Percentiles rank a stretch among this genome's conserved stretches.
phyloP scores from a whole-genome alignment of 176 grass and related monocot species.

The Bromus sterilis region DNA sequence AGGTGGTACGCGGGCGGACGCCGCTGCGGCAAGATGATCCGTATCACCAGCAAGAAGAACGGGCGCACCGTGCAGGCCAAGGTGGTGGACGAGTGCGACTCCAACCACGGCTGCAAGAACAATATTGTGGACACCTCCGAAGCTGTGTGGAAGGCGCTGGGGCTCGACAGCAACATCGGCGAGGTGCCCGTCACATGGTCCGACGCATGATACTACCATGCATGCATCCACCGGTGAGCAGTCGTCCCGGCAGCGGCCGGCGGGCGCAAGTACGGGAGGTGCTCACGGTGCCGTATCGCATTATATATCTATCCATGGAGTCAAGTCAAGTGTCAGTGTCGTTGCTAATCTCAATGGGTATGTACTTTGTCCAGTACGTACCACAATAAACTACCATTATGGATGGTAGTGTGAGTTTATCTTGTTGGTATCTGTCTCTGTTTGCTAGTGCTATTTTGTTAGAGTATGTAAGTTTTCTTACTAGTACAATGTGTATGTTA shows the following conservation, averaged over 20 bases:
- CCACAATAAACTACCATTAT: not conserved
- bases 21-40: conserved; percentile 14
- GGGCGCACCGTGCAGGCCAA: conserved; percentile 18
- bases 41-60: conserved; percentile 2
- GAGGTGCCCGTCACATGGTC: conserved; percentile 32
- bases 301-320: not conserved
- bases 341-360: not conserved
- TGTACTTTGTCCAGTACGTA: not conserved
- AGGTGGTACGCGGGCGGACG: conserved; percentile 1
- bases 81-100: conserved; percentile 41
- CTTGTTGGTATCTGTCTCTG: not conserved
- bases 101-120: conserved; percentile 7
- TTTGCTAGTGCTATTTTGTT: not conserved
- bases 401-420: not conserved
- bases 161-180: conserved; percentile 31
- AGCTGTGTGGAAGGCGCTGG: conserved; percentile 38
- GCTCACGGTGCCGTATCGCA: not conserved
- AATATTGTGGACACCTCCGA: conserved; percentile 37
- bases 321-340: not conserved
- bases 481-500: no score
- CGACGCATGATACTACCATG: conserved; percentile 24
- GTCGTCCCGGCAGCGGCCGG: not conserved
- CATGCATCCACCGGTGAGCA: not conserved
- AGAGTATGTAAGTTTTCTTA: no score
- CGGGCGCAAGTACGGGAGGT: not conserved